Percentiles rank a stretch among this genome's conserved stretches.
phyloP scores from a whole-genome alignment of 805 yeast species.

The Candida taoyuanica region DNA sequence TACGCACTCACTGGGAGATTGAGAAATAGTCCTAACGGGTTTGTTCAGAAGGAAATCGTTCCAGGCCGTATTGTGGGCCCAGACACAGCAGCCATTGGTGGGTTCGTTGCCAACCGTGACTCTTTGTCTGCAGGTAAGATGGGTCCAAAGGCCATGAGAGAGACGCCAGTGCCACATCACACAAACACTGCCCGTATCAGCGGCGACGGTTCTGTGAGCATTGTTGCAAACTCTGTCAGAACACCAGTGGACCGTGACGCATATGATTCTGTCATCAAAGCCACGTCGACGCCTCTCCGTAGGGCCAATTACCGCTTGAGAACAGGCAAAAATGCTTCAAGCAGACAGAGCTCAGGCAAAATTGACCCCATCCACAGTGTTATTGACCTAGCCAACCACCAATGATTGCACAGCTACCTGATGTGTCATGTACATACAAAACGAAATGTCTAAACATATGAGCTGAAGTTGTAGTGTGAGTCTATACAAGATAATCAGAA shows the following conservation, averaged over 20 bases:
- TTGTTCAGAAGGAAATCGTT: constrained; percentile 45
- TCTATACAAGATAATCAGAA: no score
- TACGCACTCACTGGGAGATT: constrained; percentile 67
- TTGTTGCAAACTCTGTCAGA: neutral
- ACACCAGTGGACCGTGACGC: neutral
- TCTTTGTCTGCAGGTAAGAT: neutral
- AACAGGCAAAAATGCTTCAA: no score
- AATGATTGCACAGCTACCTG: no score
- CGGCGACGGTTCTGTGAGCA: neutral
- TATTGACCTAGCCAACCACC: neutral
- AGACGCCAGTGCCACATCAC: constrained; percentile 30
- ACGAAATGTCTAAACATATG: neutral
- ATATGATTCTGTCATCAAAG: neutral
- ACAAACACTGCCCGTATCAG: neutral
- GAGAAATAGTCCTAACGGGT: constrained; percentile 66
- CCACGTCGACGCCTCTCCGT: neutral
- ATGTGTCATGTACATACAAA: no score
- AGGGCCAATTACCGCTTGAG: no score
- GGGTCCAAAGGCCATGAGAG: constrained; percentile 28
- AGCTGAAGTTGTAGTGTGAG: no score
- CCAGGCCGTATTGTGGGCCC: constrained; percentile 63
- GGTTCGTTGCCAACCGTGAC: constrained; percentile 37
- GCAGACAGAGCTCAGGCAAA: neutral
- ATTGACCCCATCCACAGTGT: neutral
- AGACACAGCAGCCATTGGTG: constrained; percentile 54